These are phyloP conservation scores for Stellera chamaejasme DNA, from an alignment of 345 rosid genomes.

Conservation along the genomic window DNA sequence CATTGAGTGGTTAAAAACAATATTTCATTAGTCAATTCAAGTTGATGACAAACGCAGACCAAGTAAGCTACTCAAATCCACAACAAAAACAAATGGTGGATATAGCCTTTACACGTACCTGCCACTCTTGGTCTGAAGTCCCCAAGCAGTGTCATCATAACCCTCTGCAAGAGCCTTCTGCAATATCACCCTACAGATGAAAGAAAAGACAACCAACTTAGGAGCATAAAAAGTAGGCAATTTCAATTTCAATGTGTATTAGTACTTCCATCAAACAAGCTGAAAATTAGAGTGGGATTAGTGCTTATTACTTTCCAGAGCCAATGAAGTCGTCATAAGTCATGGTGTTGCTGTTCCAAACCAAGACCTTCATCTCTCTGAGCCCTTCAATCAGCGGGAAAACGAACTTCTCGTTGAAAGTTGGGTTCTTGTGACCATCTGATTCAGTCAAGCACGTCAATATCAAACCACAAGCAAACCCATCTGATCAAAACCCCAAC, in stretches of 20 bases:
- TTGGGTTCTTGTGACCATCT: slow-evolving; percentile 52
- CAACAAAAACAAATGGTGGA: too few species aligned
- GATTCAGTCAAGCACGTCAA: background rate
- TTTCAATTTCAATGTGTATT: background rate
- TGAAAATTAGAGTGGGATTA: background rate
- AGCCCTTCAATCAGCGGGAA: slow-evolving; percentile 46
- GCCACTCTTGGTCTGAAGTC: slow-evolving; percentile 27
- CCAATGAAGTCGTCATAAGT: slow-evolving; percentile 40
- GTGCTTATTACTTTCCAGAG: slow-evolving; percentile 28
- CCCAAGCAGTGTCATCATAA: slow-evolving; percentile 37
- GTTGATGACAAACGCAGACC: background rate
- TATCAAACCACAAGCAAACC: background rate
- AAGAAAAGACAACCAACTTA: background rate
- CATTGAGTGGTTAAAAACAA: too few species aligned
- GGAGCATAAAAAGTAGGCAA: background rate
- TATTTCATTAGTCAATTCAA: background rate
- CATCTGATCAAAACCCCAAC: background rate
- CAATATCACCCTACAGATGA: slow-evolving; percentile 28
- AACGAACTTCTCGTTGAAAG: slow-evolving; percentile 42
- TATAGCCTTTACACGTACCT: slow-evolving; percentile 14
- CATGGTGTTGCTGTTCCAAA: slow-evolving; percentile 43
- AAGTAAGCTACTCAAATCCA: background rate
- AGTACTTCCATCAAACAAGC: background rate
- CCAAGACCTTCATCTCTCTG: slow-evolving; percentile 26
- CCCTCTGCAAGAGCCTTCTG: slow-evolving; percentile 42